Evolutionary conservation across 179 eudicot genomes (phyloP).

Genomic region (Camellia oleifera): DNA sequence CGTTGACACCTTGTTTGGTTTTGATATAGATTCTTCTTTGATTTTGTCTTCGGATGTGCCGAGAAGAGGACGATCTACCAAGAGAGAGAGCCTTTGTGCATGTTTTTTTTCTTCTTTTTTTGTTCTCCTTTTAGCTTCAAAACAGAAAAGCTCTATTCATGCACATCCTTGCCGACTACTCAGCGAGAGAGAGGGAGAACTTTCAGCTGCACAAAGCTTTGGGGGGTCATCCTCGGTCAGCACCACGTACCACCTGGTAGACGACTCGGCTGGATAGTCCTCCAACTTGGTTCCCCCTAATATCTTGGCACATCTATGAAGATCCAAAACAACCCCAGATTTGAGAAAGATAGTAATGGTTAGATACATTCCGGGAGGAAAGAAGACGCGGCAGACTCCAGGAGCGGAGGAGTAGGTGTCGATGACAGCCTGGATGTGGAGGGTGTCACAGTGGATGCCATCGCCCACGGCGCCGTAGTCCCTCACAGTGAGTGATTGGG

Average conservation of each 20-base stretch:
- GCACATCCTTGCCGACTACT: too few relatives aligned
- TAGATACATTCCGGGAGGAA: conserved; percentile 74
- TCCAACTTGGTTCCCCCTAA: conserved; percentile 62
- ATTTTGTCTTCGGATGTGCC: too few relatives aligned
- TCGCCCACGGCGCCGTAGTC: conserved; percentile 73
- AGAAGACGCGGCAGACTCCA: conserved; percentile 56
- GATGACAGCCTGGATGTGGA: conserved; percentile 74
- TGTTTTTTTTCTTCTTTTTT: too few relatives aligned
- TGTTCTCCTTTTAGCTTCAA: too few relatives aligned
- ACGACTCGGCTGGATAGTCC: conserved; percentile 56
- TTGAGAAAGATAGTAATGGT: conserved; percentile 63
- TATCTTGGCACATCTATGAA: conserved; percentile 47
- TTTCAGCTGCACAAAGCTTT: too few relatives aligned
- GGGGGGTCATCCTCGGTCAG: conserved; percentile 83
- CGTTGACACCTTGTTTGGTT: too few relatives aligned
- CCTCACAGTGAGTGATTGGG: conserved; percentile 52
- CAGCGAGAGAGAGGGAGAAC: too few relatives aligned
- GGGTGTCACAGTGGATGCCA: conserved; percentile 74
- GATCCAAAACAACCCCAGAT: conserved; percentile 68
- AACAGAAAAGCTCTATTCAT: too few relatives aligned
- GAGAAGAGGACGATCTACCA: too few relatives aligned
- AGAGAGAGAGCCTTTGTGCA: too few relatives aligned
- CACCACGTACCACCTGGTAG: conserved; percentile 78
- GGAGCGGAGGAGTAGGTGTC: conserved; percentile 59
- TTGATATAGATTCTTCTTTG: too few relatives aligned